These are phyloP conservation scores for Annulohypoxylon maeteangense DNA, from an alignment of 495 filamentous ascomycete genomes.

Conservation along the genomic window DNA sequence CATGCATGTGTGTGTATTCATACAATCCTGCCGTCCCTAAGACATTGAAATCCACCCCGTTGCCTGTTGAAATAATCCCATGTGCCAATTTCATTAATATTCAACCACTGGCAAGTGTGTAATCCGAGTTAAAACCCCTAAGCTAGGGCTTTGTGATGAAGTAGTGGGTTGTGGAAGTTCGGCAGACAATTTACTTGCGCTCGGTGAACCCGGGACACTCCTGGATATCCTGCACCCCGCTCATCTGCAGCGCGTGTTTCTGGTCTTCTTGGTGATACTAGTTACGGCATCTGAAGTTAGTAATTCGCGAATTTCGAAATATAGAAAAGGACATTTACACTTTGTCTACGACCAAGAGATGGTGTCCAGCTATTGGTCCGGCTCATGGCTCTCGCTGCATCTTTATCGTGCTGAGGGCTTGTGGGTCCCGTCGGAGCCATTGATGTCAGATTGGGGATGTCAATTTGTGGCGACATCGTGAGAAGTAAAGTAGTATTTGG, in stretches of 20 bases:
- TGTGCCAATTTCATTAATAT: not conserved
- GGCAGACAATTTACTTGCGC: constrained; percentile 16
- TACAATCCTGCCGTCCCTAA: not conserved
- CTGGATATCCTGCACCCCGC: constrained; percentile 31
- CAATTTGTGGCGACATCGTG: constrained; percentile 28
- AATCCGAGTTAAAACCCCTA: not conserved
- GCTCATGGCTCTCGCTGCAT: constrained; percentile 51
- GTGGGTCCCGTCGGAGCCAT: constrained; percentile 20
- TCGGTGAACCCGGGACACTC: constrained; percentile 50
- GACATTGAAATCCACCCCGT: not conserved
- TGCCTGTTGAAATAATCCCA: not conserved
- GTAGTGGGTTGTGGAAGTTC: not conserved
- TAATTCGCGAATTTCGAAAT: not conserved
- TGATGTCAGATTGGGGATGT: constrained; percentile 31
- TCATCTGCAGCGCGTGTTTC: constrained; percentile 56
- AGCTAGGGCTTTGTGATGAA: not conserved
- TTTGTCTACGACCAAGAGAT: constrained; percentile 52
- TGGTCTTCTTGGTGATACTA: constrained; percentile 58
- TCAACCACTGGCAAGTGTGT: not conserved
- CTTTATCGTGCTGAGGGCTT: constrained; percentile 43
- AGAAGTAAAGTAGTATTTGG: not conserved
- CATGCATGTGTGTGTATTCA: not conserved
- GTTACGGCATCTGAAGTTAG: constrained; percentile 2
- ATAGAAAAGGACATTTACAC: constrained; percentile 33
- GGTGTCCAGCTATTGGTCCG: constrained; percentile 57